phyloP scores from a whole-genome alignment of 106 monocot genomes.

The Dioscorea dumetorum region DNA sequence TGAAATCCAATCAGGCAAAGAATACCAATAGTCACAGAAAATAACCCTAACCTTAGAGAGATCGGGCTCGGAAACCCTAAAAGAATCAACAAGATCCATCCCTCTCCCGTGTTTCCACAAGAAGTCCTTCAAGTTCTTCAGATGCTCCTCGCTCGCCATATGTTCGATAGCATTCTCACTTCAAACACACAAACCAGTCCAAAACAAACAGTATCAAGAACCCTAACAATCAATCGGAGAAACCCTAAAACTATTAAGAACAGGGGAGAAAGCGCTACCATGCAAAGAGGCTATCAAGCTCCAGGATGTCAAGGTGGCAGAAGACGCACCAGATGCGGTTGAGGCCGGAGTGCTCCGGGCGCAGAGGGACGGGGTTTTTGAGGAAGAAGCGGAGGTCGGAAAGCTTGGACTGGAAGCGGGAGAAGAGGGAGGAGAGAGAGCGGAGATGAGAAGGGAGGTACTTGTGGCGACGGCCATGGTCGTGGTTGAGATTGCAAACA shows the following conservation, averaged over 20 bases:
- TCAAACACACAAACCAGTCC: conserved; percentile 1
- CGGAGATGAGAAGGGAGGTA: conserved; percentile 51
- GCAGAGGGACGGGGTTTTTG: conserved; percentile 32
- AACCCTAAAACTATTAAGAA: neutral
- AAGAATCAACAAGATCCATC: conserved; percentile 47
- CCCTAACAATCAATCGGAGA: neutral
- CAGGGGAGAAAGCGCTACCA: conserved; percentile 25
- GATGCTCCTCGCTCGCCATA: conserved; percentile 59
- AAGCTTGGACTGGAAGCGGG: conserved; percentile 57
- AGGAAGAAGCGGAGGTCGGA: conserved; percentile 41
- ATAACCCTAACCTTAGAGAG: conserved; percentile 49
- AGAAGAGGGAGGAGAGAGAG: conserved; percentile 47
- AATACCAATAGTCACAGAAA: no score
- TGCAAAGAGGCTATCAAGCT: conserved; percentile 35
- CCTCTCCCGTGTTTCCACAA: conserved; percentile 66
- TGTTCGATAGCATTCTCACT: conserved; percentile 62
- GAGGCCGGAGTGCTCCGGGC: conserved; percentile 21
- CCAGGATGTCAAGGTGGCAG: conserved; percentile 49
- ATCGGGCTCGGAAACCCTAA: conserved; percentile 56
- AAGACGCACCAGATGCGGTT: conserved; percentile 77
- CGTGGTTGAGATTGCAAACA: conserved; percentile 79
- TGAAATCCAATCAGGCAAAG: no score
- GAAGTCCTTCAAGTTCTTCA: conserved; percentile 60
- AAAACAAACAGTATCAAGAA: neutral
- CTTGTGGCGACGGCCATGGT: conserved; percentile 75